Conservation (phyloP, 2,329 filamentous ascomycete genomes). For the Aspergillus spinulosporus region DNA sequence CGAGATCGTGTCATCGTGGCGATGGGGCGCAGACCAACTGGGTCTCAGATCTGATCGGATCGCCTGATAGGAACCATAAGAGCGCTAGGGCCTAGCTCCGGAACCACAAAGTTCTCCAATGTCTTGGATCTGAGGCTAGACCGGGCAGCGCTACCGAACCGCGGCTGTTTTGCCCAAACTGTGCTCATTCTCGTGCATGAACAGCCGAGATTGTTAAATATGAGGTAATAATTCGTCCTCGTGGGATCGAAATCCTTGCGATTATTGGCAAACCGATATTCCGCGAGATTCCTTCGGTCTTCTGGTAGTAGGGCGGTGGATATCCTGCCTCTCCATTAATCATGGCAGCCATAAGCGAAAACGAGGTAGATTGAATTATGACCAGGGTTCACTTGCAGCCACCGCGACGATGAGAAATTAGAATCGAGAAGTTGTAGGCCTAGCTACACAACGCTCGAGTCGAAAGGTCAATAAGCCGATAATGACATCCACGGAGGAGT, state of each 20-base stretch:
- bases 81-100: conserved; percentile 8
- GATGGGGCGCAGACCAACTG: background rate
- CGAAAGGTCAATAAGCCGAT: too few relatives aligned
- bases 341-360: background rate
- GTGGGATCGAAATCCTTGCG: background rate
- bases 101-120: conserved; percentile 6
- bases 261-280: background rate
- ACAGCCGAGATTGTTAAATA: background rate
- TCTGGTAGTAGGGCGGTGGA: background rate
- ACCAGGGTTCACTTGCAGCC: background rate
- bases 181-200: background rate
- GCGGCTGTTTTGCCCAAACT: background rate
- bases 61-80: conserved; percentile 15
- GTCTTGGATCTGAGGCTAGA: background rate
- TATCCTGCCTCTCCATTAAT: background rate
- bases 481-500: too few relatives aligned
- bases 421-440: background rate
- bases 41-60: conserved; percentile 15
- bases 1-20: conserved; percentile 3
- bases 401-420: background rate
- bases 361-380: background rate
- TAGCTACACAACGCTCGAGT: too few relatives aligned
- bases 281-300: background rate
- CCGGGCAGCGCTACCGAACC: background rate
- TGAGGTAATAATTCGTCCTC: background rate